A percentile compares a stretch with the other conserved stretches of the same genome.
Conservation (phyloP, 441 rosid genomes). For the Erodium texanum region DNA sequence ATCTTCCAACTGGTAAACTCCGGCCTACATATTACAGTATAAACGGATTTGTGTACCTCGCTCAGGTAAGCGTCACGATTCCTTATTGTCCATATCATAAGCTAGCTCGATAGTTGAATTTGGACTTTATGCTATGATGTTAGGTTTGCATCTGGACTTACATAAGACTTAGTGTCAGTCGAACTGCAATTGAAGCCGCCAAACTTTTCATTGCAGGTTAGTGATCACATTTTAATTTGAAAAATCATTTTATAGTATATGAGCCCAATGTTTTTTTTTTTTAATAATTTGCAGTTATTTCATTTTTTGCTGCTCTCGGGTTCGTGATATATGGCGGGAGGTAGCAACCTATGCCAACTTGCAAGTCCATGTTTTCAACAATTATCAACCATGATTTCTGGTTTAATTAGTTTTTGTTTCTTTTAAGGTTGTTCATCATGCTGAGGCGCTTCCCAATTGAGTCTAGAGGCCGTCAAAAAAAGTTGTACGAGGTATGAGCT, state of each 20-base stretch:
- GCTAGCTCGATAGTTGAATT: background rate
- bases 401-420: background rate
- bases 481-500: constrained; percentile 18
- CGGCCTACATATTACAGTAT: constrained; percentile 37
- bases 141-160: constrained; percentile 52
- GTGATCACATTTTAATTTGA: too few species aligned
- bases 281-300: constrained; percentile 32
- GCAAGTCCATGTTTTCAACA: background rate
- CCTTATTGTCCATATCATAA: constrained; percentile 2
- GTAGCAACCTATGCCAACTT: constrained; percentile 20
- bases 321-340: constrained; percentile 62
- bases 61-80: constrained; percentile 31
- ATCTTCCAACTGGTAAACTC: constrained; percentile 45
- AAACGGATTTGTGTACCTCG: constrained; percentile 36
- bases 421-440: constrained; percentile 16
- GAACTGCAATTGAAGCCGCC: constrained; percentile 29
- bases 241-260: too few species aligned
- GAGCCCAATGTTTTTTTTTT: too few species aligned
- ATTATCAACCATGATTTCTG: background rate
- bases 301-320: constrained; percentile 43
- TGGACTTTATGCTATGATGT: constrained; percentile 6
- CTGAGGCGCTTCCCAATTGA: constrained; percentile 23
- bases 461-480: constrained; percentile 22
- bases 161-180: constrained; percentile 31
- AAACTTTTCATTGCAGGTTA: constrained; percentile 49